These are phyloP conservation scores for Entoloma clypeatum DNA, from an alignment of 1,284 basidiomycete genomes.

Conservation along the genomic window DNA sequence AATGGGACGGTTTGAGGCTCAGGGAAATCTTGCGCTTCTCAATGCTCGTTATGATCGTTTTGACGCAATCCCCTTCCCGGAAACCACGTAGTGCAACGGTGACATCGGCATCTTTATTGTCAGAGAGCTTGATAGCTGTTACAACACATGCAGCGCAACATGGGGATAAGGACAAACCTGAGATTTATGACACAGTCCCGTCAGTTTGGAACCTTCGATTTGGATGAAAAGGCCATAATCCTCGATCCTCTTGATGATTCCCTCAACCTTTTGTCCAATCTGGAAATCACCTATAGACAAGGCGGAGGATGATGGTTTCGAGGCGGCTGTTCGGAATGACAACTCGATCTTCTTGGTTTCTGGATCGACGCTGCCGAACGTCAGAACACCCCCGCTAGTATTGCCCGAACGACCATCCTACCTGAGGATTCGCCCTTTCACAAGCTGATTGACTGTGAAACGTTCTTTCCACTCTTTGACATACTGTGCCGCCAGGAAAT, in stretches of 20 bases:
- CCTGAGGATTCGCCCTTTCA: slow-evolving; percentile 82
- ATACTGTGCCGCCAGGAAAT: slow-evolving; percentile 48
- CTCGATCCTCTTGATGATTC: slow-evolving; percentile 75
- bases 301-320: slow-evolving; percentile 37
- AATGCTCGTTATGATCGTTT: slow-evolving; percentile 73
- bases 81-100: slow-evolving; percentile 77
- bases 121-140: slow-evolving; percentile 62
- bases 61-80: slow-evolving; percentile 83
- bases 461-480: slow-evolving; percentile 92
- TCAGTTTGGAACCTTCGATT: slow-evolving; percentile 79
- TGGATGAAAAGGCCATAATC: slow-evolving; percentile 91
- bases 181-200: slow-evolving; percentile 92
- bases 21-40: slow-evolving; percentile 85
- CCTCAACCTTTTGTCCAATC: slow-evolving; percentile 74
- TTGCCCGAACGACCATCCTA: slow-evolving; percentile 28
- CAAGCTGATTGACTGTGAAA: slow-evolving; percentile 81
- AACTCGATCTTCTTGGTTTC: slow-evolving; percentile 82
- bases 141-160: slow-evolving; percentile 1
- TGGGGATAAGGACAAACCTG: slow-evolving; percentile 50
- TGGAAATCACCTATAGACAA: slow-evolving; percentile 57
- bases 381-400: slow-evolving; percentile 10
- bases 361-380: slow-evolving; percentile 54
- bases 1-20: slow-evolving; percentile 88
- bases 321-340: slow-evolving; percentile 68
- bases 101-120: slow-evolving; percentile 79